phyloP scores from a whole-genome alignment of 306 rosid genomes.

The Cicer bijugum region DNA sequence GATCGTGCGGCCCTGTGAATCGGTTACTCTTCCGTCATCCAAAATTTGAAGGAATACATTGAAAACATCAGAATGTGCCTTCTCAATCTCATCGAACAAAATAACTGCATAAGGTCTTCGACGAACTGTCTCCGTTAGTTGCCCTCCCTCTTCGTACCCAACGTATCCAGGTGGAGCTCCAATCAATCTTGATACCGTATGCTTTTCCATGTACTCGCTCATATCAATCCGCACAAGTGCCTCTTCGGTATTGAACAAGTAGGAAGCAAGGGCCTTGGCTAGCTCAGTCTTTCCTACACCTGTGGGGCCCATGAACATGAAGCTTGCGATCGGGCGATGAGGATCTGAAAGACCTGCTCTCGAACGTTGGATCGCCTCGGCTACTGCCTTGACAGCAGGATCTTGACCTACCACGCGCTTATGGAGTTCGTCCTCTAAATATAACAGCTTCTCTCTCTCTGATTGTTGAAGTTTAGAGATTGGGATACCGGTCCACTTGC shows the following conservation, averaged over 20 bases:
- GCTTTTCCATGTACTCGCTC: conserved; percentile 99
- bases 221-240: conserved; percentile 95
- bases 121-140: conserved; percentile 86
- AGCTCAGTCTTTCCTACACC: conserved; percentile 98
- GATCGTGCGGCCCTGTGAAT: conserved; percentile 92
- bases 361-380: conserved; percentile 93
- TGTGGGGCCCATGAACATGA: conserved; percentile 99
- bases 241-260: conserved; percentile 93
- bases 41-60: conserved; percentile 94
- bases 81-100: conserved; percentile 94
- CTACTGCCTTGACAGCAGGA: conserved; percentile 92
- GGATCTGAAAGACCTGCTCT: conserved; percentile 99
- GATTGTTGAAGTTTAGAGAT: conserved; percentile 95
- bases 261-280: conserved; percentile 95
- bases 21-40: conserved; percentile 95
- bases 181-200: conserved; percentile 86
- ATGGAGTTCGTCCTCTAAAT: conserved; percentile 94
- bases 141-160: conserved; percentile 99
- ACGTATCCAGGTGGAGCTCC: conserved; percentile 99
- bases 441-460: conserved; percentile 81
- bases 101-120: conserved; percentile 94
- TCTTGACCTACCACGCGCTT: conserved; percentile 96
- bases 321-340: conserved; percentile 94
- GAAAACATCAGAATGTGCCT: conserved; percentile 91
- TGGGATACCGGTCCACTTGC: conserved; percentile 99